These are phyloP conservation scores for barley (Hordeum vulgare) DNA, from an alignment of 176 grass and related monocot species.

Conservation along the genomic window DNA sequence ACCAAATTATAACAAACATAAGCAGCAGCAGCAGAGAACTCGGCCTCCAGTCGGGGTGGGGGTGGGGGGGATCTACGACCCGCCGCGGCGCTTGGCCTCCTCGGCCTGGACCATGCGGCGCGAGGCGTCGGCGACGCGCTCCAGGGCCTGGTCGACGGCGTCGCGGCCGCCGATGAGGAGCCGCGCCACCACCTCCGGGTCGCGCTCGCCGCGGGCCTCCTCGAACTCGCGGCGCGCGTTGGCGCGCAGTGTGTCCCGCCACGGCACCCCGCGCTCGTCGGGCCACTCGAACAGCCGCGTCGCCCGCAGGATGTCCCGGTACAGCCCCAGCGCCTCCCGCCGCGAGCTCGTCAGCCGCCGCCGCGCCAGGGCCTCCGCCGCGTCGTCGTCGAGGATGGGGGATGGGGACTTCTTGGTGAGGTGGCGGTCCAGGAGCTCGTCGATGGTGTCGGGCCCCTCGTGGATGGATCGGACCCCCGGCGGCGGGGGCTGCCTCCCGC, in stretches of 20 bases:
- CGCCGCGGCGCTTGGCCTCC: conserved; percentile 39
- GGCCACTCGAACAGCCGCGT: conserved; percentile 68
- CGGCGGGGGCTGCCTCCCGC: neutral
- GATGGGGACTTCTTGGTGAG: conserved; percentile 49
- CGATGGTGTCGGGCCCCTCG: conserved; percentile 89
- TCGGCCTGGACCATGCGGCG: conserved; percentile 41
- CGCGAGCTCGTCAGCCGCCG: conserved; percentile 60
- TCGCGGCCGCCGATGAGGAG: conserved; percentile 77
- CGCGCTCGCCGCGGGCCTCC: conserved; percentile 54
- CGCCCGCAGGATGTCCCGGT: conserved; percentile 70
- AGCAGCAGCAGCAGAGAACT: neutral
- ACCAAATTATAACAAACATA: neutral
- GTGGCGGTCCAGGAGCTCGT: conserved; percentile 89
- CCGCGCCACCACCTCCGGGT: conserved; percentile 69
- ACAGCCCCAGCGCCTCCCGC: conserved; percentile 66
- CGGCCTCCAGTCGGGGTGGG: neutral
- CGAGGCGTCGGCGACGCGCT: conserved; percentile 57
- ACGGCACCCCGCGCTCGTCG: conserved; percentile 66
- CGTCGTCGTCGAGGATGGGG: conserved; percentile 35
- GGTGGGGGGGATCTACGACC: neutral
- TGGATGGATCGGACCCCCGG: conserved; percentile 40
- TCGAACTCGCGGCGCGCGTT: conserved; percentile 85
- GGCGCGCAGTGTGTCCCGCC: conserved; percentile 66
- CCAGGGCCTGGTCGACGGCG: conserved; percentile 68
- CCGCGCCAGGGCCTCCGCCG: conserved; percentile 26